Conservation (phyloP, 139 green algal species). For the Chara braunii region DNA sequence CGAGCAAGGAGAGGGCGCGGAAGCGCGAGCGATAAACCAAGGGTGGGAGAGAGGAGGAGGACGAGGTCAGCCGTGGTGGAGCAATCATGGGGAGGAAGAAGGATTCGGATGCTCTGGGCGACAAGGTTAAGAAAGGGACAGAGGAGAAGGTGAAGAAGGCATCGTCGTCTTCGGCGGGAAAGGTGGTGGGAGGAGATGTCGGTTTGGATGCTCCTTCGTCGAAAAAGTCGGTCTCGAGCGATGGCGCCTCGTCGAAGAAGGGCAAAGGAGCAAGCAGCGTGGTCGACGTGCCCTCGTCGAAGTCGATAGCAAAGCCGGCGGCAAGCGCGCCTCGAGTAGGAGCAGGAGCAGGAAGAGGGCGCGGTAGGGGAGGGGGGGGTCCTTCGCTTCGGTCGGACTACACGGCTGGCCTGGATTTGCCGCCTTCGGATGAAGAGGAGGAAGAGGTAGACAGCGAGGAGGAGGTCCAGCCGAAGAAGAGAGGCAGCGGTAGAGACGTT, state of each 20-base stretch:
- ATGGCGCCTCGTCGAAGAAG: not conserved
- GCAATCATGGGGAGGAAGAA: not conserved
- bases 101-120: not conserved
- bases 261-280: not conserved
- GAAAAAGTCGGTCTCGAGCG: not conserved
- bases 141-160: not conserved
- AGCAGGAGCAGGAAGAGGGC: not conserved
- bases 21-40: not conserved
- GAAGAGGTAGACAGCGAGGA: constrained; percentile 40
- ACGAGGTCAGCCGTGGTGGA: not conserved
- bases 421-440: constrained; percentile 61
- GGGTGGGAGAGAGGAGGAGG: not conserved
- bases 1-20: not conserved
- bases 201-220: not conserved
- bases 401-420: constrained; percentile 85
- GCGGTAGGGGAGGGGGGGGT: not conserved
- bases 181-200: not conserved
- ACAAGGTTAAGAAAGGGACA: not conserved
- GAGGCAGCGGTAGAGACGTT: not conserved
- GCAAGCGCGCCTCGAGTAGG: too few species aligned
- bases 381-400: constrained; percentile 52
- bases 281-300: too few species aligned
- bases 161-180: not conserved
- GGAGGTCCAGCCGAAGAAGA: too few species aligned
- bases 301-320: too few species aligned